Conservation (phyloP, 139 green algal genomes). For the Edaphochlamys debaryana region DNA sequence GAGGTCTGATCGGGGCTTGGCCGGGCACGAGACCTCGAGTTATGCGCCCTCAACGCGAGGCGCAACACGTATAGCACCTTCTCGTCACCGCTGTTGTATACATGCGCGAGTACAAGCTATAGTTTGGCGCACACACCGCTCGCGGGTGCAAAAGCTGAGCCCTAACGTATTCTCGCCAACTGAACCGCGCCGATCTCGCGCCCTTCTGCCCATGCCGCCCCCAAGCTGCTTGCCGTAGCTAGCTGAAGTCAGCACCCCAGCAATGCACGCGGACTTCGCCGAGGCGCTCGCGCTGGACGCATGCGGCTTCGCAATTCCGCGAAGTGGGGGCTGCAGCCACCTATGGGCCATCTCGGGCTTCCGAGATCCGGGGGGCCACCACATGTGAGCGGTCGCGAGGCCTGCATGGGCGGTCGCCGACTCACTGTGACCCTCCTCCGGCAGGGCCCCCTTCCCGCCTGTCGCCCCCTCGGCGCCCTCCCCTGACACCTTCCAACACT, state of each 20-base stretch:
- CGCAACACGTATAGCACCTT: no score
- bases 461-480: neutral
- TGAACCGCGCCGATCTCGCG: no score
- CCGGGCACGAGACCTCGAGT: no score
- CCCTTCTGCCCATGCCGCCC: neutral
- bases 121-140: neutral
- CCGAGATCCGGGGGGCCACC: neutral
- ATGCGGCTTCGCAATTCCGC: neutral
- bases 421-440: no score
- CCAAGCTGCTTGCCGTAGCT: neutral
- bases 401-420: no score
- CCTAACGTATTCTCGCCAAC: neutral
- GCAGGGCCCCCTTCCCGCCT: no score
- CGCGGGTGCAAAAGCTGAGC: neutral
- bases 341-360: conserved; percentile 20
- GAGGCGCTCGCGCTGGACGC: neutral
- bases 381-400: neutral
- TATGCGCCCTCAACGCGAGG: no score
- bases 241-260: neutral
- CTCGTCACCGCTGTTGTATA: no score
- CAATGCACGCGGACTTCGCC: neutral
- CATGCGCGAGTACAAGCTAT: no score
- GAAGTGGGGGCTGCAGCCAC: neutral
- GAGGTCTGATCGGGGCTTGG: no score
- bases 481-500: neutral